Conservation (phyloP, 768 basidiomycete genomes). For the Tremella fuciformis region DNA sequence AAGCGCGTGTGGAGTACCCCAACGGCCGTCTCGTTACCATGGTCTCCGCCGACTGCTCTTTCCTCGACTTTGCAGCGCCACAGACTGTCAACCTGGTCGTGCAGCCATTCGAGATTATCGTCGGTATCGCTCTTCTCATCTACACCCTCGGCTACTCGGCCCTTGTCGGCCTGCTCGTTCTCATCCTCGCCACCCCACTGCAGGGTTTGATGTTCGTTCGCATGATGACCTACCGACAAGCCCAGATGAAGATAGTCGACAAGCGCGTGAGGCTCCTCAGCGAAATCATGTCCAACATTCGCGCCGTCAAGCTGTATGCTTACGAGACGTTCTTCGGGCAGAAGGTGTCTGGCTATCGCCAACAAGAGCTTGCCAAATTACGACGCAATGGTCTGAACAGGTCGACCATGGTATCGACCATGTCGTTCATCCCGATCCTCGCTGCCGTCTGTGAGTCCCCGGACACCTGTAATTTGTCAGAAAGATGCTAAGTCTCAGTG, state of each 20-base stretch:
- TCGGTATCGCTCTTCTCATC: constrained; percentile 64
- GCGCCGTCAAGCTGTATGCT: constrained; percentile 63
- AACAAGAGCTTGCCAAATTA: constrained; percentile 20
- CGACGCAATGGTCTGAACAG: constrained; percentile 12
- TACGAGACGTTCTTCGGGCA: constrained; percentile 56
- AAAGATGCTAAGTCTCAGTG: constrained; percentile 18
- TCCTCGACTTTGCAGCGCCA: constrained; percentile 28
- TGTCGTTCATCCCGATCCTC: constrained; percentile 58
- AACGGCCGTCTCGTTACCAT: constrained; percentile 69
- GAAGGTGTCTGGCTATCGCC: constrained; percentile 31
- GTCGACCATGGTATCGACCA: constrained; percentile 5
- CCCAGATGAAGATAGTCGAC: constrained; percentile 62
- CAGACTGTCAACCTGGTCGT: constrained; percentile 45
- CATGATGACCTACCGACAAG: constrained; percentile 40
- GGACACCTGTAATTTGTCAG: neutral
- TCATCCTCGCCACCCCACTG: constrained; percentile 62
- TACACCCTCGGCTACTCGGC: constrained; percentile 68
- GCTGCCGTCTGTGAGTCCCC: constrained; percentile 54
- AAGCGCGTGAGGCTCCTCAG: constrained; percentile 63
- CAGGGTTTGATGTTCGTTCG: constrained; percentile 52
- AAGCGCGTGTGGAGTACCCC: constrained; percentile 61
- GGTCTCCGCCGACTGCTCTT: constrained; percentile 55
- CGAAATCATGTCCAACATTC: constrained; percentile 68
- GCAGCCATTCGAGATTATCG: constrained; percentile 62
- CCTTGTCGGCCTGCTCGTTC: constrained; percentile 57